These are phyloP conservation scores for Elongisporangium prolatum DNA, from an alignment of 352 stramenopile genomes.

Conservation along the genomic window DNA sequence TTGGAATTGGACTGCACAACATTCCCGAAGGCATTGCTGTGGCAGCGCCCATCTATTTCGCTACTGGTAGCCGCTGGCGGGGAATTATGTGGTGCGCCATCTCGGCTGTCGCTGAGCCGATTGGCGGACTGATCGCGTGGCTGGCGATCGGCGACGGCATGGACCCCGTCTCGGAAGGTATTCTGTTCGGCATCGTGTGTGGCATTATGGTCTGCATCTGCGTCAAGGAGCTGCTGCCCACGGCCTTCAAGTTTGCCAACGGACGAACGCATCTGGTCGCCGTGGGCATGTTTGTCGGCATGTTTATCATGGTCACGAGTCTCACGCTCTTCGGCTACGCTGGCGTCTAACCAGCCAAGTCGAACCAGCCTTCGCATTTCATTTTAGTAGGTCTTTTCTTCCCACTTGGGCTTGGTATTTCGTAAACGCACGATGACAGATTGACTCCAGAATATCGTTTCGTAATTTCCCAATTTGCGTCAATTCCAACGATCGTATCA, in stretches of 20 bases:
- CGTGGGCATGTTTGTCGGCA: slow-evolving; percentile 72
- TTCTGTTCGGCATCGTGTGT: slow-evolving; percentile 90
- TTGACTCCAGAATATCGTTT: not conserved
- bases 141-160: slow-evolving; percentile 76
- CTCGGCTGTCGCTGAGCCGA: slow-evolving; percentile 83
- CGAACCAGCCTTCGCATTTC: not conserved
- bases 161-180: slow-evolving; percentile 61
- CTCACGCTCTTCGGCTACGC: slow-evolving; percentile 87
- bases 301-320: slow-evolving; percentile 85
- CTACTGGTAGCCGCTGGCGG: slow-evolving; percentile 89
- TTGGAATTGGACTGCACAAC: slow-evolving; percentile 96
- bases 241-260: slow-evolving; percentile 88
- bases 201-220: slow-evolving; percentile 94
- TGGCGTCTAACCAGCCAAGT: slow-evolving; percentile 24
- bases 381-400: not conserved
- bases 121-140: slow-evolving; percentile 85
- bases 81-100: slow-evolving; percentile 92
- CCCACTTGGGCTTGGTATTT: not conserved
- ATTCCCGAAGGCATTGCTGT: slow-evolving; percentile 95
- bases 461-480: too few species aligned
- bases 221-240: slow-evolving; percentile 91
- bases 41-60: slow-evolving; percentile 95
- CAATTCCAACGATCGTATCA: too few species aligned
- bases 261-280: slow-evolving; percentile 83
- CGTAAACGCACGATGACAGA: not conserved